phyloP scores from a whole-genome alignment of 179 eudicot species.

The Vitellaria paradoxa region DNA sequence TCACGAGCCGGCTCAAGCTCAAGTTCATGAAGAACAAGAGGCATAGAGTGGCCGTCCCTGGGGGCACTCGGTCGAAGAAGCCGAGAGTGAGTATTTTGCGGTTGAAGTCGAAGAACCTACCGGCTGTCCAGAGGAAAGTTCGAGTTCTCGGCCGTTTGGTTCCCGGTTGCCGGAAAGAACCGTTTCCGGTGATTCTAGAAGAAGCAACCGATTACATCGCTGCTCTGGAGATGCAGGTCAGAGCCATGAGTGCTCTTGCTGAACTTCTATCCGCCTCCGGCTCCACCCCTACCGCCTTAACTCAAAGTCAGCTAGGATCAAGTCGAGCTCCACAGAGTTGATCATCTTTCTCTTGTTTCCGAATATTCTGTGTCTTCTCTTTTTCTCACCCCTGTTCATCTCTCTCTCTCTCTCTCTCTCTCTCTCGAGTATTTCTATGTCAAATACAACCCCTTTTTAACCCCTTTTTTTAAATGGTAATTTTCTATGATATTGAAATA shows the following conservation, averaged over 20 bases:
- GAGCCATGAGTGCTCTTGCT: slow-evolving; percentile 58
- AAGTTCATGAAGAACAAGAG: slow-evolving; percentile 59
- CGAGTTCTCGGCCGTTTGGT: slow-evolving; percentile 57
- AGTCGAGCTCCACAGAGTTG: slow-evolving; percentile 18
- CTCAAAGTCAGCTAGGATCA: slow-evolving; percentile 17
- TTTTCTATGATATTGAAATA: background rate
- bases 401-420: background rate
- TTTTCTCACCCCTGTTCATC: background rate
- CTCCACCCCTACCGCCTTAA: slow-evolving; percentile 11
- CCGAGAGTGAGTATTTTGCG: slow-evolving; percentile 40
- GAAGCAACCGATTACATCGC: slow-evolving; percentile 84
- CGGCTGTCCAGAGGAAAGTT: slow-evolving; percentile 63
- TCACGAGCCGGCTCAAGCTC: slow-evolving; percentile 55
- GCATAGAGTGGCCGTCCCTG: slow-evolving; percentile 29
- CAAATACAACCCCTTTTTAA: background rate
- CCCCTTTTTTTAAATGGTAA: background rate
- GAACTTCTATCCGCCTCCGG: slow-evolving; percentile 40
- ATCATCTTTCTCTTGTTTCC: slow-evolving; percentile 2
- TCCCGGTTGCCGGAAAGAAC: slow-evolving; percentile 79
- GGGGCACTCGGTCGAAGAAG: slow-evolving; percentile 31
- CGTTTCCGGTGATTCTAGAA: slow-evolving; percentile 73
- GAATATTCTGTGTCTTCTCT: background rate
- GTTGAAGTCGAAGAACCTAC: slow-evolving; percentile 47
- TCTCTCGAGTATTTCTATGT: slow-evolving; percentile 10
- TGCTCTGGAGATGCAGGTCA: slow-evolving; percentile 91